phyloP scores from a whole-genome alignment of 192 early-diverging fungal species.

The Lobulomyces angularis region DNA sequence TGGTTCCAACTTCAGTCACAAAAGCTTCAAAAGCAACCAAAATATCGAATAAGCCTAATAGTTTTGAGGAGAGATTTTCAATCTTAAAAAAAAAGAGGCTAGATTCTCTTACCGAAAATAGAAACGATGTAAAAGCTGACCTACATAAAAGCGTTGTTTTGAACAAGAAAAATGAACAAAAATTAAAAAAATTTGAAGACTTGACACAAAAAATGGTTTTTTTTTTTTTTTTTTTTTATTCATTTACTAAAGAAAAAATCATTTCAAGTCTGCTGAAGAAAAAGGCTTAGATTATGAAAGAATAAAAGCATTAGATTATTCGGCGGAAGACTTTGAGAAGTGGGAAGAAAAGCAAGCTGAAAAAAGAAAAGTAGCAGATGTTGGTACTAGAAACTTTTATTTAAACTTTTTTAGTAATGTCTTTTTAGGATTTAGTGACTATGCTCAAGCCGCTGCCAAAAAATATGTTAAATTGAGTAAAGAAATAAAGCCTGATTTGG shows the following conservation, averaged over 20 bases:
- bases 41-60: too few species aligned
- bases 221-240: too few species aligned
- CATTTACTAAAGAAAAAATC: background rate
- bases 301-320: conserved; percentile 66
- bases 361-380: conserved; percentile 50
- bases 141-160: too few species aligned
- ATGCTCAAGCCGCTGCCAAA: conserved; percentile 68
- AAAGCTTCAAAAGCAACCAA: too few species aligned
- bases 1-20: too few species aligned
- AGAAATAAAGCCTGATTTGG: conserved; percentile 75
- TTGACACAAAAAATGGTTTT: background rate
- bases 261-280: conserved; percentile 45
- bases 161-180: too few species aligned
- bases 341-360: conserved; percentile 74
- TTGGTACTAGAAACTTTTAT: conserved; percentile 60
- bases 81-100: too few species aligned
- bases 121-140: too few species aligned
- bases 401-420: background rate
- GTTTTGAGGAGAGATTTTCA: too few species aligned
- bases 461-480: conserved; percentile 73
- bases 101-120: too few species aligned
- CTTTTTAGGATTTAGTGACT: conserved; percentile 35
- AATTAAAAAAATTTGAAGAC: background rate
- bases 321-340: conserved; percentile 69
- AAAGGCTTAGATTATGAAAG: conserved; percentile 76